These are phyloP conservation scores for Silene coronaria DNA, from an alignment of 179 eudicot genomes.

Conservation along the genomic window DNA sequence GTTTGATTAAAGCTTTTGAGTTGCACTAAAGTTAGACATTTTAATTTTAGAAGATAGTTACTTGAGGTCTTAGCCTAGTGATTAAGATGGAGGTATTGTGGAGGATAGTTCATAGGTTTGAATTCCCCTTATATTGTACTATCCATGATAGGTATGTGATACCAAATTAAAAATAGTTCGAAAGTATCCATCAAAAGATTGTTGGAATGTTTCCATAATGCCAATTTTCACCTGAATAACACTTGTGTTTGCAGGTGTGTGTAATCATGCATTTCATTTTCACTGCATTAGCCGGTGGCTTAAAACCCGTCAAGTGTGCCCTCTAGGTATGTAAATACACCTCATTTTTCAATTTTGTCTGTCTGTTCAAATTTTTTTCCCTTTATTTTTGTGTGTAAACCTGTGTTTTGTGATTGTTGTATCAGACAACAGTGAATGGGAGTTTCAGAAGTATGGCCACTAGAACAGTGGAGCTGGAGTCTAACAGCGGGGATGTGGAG, in stretches of 20 bases:
- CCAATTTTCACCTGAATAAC: not conserved
- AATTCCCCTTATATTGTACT: no score
- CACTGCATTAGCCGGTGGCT: conserved; percentile 97
- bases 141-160: no score
- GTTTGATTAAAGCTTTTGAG: no score
- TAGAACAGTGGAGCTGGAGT: conserved; percentile 9
- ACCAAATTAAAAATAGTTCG: not conserved
- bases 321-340: conserved; percentile 2
- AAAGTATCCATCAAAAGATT: not conserved
- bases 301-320: conserved; percentile 89
- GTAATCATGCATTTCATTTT: conserved; percentile 96
- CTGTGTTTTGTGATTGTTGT: not conserved
- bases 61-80: no score
- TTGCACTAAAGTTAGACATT: no score
- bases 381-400: not conserved
- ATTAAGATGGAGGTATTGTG: no score
- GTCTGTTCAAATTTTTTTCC: not conserved
- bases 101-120: no score
- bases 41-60: no score
- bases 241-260: conserved; percentile 32
- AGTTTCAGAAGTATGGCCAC: conserved; percentile 32
- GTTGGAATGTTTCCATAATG: not conserved
- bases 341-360: not conserved
- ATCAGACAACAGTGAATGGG: conserved; percentile 34
- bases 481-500: not conserved